Evolutionary conservation across 345 rosid species (phyloP).

Genomic region (Pelargonium nanum): DNA sequence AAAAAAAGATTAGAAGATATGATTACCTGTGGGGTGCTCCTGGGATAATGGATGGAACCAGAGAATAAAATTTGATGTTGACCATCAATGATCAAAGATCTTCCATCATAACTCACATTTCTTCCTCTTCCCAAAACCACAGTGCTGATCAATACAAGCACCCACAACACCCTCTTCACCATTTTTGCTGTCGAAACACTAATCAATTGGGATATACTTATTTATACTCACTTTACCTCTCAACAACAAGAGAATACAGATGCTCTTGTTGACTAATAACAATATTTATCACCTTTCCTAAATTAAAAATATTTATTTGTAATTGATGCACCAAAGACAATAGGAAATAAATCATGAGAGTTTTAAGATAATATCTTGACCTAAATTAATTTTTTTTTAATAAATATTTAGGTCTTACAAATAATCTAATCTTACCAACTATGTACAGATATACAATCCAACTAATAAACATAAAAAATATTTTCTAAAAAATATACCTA

Average conservation of each 20-base stretch:
- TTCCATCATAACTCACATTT: conserved; percentile 26
- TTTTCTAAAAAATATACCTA: no score
- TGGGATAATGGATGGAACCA: conserved; percentile 38
- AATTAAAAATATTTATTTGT: no score
- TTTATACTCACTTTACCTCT: no score
- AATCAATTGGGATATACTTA: neutral
- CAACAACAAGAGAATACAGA: no score
- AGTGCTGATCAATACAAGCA: neutral
- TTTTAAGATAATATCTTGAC: no score
- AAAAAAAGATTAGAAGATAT: neutral
- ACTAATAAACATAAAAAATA: no score
- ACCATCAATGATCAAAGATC: conserved; percentile 30
- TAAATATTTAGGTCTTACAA: neutral
- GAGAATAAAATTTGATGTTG: conserved; percentile 26
- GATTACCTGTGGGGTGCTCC: conserved; percentile 34
- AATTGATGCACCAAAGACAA: neutral
- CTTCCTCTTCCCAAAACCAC: neutral
- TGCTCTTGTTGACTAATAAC: neutral
- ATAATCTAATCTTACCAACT: neutral
- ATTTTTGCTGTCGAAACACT: neutral
- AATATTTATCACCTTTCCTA: neutral
- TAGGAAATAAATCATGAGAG: neutral
- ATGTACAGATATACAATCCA: no score
- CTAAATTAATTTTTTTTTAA: no score
- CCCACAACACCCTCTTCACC: neutral